phyloP scores from a whole-genome alignment of 2,329 filamentous ascomycete species.

The Pestalotiopsis sp. region DNA sequence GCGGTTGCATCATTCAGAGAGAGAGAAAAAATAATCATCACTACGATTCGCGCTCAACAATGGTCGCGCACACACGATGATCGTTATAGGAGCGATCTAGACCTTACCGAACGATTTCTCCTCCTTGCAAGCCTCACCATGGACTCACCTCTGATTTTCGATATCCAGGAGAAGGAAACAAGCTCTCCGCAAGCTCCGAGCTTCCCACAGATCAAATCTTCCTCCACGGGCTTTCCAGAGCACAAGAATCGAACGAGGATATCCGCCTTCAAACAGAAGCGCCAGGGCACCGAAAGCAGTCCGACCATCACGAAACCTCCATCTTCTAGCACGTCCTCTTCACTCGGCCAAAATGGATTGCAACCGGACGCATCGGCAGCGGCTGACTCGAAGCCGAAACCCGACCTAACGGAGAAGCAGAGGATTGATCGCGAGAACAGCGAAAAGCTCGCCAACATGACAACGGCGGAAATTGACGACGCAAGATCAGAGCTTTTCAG shows the following conservation, averaged over 20 bases:
- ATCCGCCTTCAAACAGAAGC: constrained; percentile 81
- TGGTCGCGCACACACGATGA: not conserved
- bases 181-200: constrained; percentile 63
- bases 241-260: constrained; percentile 76
- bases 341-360: constrained; percentile 20
- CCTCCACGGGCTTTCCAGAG: constrained; percentile 79
- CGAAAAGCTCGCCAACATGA: constrained; percentile 76
- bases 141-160: constrained; percentile 52
- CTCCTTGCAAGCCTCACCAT: constrained; percentile 9
- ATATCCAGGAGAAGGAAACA: constrained; percentile 77
- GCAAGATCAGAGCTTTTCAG: constrained; percentile 80
- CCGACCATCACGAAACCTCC: constrained; percentile 25
- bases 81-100: not conserved
- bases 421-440: constrained; percentile 85
- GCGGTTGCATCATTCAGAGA: constrained; percentile 17
- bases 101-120: not conserved
- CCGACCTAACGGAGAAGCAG: constrained; percentile 62
- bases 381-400: constrained; percentile 18
- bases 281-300: constrained; percentile 37
- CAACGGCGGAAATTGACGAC: constrained; percentile 76
- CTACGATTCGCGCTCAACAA: not conserved
- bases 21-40: not conserved
- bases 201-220: constrained; percentile 60
- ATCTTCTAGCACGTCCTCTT: constrained; percentile 23
- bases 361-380: constrained; percentile 13